Percentiles rank a stretch among this genome's conserved stretches.
These are phyloP conservation scores for Williopsis jadinii DNA, from an alignment of 1,139 yeast genomes.

Conservation along the genomic window DNA sequence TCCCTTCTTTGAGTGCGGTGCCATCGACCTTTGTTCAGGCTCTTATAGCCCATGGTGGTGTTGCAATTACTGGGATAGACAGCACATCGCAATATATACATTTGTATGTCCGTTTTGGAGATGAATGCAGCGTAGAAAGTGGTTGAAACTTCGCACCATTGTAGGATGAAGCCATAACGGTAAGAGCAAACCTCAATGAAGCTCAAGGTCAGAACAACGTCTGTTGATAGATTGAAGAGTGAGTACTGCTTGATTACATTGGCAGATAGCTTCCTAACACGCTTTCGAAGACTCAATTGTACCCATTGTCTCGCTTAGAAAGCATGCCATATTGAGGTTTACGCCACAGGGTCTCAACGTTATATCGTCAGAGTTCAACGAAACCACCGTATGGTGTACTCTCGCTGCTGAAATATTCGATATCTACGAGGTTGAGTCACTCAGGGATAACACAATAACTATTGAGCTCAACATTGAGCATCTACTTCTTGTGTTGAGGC, in stretches of 20 bases:
- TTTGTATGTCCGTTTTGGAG: neutral
- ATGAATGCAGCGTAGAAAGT: neutral
- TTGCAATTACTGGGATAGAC: conserved; percentile 70
- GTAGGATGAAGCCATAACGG: neutral
- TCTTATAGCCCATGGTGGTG: conserved; percentile 46
- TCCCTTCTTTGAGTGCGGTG: conserved; percentile 75
- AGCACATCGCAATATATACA: conserved; percentile 21
- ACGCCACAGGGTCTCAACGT: conserved; percentile 38
- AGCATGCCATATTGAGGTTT: conserved; percentile 38
- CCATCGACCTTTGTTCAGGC: conserved; percentile 39
- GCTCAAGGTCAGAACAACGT: conserved; percentile 18
- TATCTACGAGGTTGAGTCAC: conserved; percentile 37
- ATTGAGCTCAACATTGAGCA: conserved; percentile 53
- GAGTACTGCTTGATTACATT: neutral
- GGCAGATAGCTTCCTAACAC: neutral
- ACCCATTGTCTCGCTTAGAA: conserved; percentile 28
- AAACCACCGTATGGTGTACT: conserved; percentile 61
- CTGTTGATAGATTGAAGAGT: conserved; percentile 21
- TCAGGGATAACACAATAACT: conserved; percentile 41
- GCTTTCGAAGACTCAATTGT: conserved; percentile 23
- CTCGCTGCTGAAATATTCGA: conserved; percentile 41
- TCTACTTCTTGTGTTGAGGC: conserved; percentile 44
- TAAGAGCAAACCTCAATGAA: conserved; percentile 11
- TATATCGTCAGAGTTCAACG: conserved; percentile 43
- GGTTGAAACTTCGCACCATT: neutral